Evolutionary conservation across 441 rosid species (phyloP).

Genomic region (Viola pubescens): DNA sequence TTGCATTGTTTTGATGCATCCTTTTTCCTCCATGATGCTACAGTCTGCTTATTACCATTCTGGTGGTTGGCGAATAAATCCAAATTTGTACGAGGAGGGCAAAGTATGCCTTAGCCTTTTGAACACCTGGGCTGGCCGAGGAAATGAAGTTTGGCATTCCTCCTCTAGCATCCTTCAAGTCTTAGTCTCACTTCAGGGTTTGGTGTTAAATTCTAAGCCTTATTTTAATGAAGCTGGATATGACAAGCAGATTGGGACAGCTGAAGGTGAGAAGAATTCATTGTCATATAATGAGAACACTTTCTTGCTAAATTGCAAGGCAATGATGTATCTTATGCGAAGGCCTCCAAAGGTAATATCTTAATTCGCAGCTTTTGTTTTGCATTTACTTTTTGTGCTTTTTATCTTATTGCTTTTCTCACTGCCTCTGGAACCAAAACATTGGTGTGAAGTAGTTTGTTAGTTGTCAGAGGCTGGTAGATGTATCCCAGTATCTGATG

Average conservation of each 20-base stretch:
- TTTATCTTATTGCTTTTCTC: background rate
- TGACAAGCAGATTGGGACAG: conserved; percentile 89
- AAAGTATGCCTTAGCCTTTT: conserved; percentile 98
- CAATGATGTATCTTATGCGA: conserved; percentile 87
- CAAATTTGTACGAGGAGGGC: conserved; percentile 92
- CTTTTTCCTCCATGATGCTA: conserved; percentile 24
- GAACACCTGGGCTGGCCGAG: conserved; percentile 95
- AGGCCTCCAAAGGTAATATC: conserved; percentile 74
- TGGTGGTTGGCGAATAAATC: conserved; percentile 97
- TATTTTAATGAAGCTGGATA: conserved; percentile 99
- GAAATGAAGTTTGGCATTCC: conserved; percentile 98
- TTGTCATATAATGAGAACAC: conserved; percentile 89
- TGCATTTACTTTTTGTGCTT: background rate
- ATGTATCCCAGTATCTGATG: too few relatives aligned
- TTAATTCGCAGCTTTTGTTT: conserved; percentile 2
- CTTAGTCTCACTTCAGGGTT: conserved; percentile 91
- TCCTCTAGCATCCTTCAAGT: conserved; percentile 98
- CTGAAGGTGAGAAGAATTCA: conserved; percentile 97
- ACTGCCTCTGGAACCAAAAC: background rate
- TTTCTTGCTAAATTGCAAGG: conserved; percentile 86
- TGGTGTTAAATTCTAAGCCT: conserved; percentile 88
- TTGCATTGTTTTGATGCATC: conserved; percentile 1
- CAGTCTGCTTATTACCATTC: conserved; percentile 94
- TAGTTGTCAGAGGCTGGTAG: background rate
- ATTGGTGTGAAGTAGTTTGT: background rate